Conservation (phyloP, 2,329 filamentous ascomycete species). For the Colletotrichum scovillei region DNA sequence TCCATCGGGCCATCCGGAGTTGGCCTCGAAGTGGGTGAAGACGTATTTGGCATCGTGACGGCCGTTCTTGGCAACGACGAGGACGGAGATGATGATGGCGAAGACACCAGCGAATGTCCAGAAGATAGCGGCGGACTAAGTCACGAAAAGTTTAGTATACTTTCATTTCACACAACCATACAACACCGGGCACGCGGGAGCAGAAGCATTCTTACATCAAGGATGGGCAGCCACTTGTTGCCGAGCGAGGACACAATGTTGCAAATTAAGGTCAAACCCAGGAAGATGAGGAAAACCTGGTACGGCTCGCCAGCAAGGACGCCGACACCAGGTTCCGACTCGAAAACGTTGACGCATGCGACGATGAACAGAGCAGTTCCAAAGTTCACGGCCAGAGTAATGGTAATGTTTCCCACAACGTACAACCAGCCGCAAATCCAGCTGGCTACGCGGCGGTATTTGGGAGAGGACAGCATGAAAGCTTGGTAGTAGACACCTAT, state of each 20-base stretch:
- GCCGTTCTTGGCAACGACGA: constrained; percentile 76
- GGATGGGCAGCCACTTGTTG: constrained; percentile 73
- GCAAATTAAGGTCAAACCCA: constrained; percentile 73
- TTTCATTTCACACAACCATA: neutral
- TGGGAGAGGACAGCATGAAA: constrained; percentile 75
- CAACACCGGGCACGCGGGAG: neutral
- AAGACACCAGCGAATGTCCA: constrained; percentile 80
- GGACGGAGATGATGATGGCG: constrained; percentile 70
- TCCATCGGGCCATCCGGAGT: constrained; percentile 76
- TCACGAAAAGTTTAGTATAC: constrained; percentile 1
- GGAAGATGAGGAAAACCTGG: constrained; percentile 79
- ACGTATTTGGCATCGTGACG: constrained; percentile 71
- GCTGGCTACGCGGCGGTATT: constrained; percentile 71
- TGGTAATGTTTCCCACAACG: constrained; percentile 83
- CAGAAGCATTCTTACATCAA: constrained; percentile 70
- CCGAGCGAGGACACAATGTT: constrained; percentile 74
- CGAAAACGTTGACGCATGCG: constrained; percentile 67
- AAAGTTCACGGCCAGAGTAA: constrained; percentile 86
- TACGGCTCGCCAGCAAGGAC: constrained; percentile 64
- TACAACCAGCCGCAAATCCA: constrained; percentile 84
- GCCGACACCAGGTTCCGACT: constrained; percentile 53
- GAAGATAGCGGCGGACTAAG: constrained; percentile 76
- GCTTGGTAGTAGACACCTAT: constrained; percentile 79
- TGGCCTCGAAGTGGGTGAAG: constrained; percentile 75
- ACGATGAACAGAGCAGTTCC: constrained; percentile 76